phyloP scores from a whole-genome alignment of 202 grass and related monocot genomes.

The Miscanthus sacchariflorus region DNA sequence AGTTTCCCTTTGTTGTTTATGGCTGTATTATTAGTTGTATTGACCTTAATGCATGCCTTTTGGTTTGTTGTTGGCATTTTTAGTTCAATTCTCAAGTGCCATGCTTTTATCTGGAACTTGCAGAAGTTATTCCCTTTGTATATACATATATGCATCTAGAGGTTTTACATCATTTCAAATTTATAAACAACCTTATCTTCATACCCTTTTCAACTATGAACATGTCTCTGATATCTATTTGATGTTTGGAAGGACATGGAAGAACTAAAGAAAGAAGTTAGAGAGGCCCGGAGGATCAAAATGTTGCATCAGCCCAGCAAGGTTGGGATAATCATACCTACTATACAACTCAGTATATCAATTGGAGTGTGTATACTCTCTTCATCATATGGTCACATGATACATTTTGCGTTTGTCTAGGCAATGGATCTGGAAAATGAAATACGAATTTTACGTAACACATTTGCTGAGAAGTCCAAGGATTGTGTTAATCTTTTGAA shows the following conservation, averaged over 20 bases:
- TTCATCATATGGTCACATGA: constrained; percentile 10
- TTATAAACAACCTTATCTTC: constrained; percentile 21
- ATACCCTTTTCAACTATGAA: constrained; percentile 31
- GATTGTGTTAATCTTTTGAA: constrained; percentile 87
- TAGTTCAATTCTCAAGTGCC: constrained; percentile 16
- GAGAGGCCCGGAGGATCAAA: constrained; percentile 96
- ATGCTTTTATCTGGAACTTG: neutral
- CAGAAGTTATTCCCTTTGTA: constrained; percentile 3
- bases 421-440: constrained; percentile 99
- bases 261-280: constrained; percentile 86
- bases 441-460: constrained; percentile 74
- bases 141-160: constrained; percentile 28
- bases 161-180: constrained; percentile 26
- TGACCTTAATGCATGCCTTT: constrained; percentile 2
- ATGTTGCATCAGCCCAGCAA: constrained; percentile 98
- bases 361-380: constrained; percentile 1
- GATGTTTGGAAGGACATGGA: constrained; percentile 70
- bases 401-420: constrained; percentile 46
- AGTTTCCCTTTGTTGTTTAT: neutral
- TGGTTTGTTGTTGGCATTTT: neutral
- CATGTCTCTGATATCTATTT: constrained; percentile 38
- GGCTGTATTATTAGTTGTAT: neutral
- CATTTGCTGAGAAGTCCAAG: constrained; percentile 65
- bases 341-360: constrained; percentile 21
- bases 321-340: constrained; percentile 49